Conservation (phyloP, 306 rosid species). For the Fragaria vesca region DNA sequence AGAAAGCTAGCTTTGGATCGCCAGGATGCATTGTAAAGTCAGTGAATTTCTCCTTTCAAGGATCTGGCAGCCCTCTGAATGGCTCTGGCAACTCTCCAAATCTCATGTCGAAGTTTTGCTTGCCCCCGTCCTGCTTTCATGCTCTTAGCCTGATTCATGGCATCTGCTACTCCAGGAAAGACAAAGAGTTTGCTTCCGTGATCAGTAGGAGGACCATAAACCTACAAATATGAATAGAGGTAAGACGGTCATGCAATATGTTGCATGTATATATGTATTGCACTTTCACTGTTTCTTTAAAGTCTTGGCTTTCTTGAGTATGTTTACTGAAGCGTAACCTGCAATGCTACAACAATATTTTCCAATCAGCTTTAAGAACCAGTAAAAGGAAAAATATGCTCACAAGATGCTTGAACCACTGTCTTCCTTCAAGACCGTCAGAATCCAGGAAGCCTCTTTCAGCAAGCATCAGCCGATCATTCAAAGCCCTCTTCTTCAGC, state of each 20-base stretch:
- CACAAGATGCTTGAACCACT: slow-evolving; percentile 93
- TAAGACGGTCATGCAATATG: neutral
- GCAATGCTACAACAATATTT: neutral
- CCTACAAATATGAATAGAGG: slow-evolving; percentile 31
- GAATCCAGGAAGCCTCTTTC: slow-evolving; percentile 78
- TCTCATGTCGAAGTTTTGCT: slow-evolving; percentile 63
- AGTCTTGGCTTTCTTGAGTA: neutral
- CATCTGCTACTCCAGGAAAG: slow-evolving; percentile 86
- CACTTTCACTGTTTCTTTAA: neutral
- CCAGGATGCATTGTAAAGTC: slow-evolving; percentile 6
- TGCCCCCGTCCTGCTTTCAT: slow-evolving; percentile 36
- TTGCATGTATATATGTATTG: neutral
- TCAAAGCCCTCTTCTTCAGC: slow-evolving; percentile 63
- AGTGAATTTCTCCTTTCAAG: slow-evolving; percentile 66
- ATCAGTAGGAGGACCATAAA: slow-evolving; percentile 67
- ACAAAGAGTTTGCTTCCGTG: slow-evolving; percentile 51
- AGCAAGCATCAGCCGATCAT: slow-evolving; percentile 70
- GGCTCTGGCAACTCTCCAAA: slow-evolving; percentile 91
- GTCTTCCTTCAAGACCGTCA: slow-evolving; percentile 61
- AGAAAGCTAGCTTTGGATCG: neutral
- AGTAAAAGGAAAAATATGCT: slow-evolving; percentile 31
- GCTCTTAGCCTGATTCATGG: slow-evolving; percentile 39
- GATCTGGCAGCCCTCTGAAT: slow-evolving; percentile 70
- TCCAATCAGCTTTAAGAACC: slow-evolving; percentile 2
- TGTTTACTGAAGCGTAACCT: neutral